Conservation (phyloP, 495 filamentous ascomycete genomes). For the Talaromyces thailandensis region DNA sequence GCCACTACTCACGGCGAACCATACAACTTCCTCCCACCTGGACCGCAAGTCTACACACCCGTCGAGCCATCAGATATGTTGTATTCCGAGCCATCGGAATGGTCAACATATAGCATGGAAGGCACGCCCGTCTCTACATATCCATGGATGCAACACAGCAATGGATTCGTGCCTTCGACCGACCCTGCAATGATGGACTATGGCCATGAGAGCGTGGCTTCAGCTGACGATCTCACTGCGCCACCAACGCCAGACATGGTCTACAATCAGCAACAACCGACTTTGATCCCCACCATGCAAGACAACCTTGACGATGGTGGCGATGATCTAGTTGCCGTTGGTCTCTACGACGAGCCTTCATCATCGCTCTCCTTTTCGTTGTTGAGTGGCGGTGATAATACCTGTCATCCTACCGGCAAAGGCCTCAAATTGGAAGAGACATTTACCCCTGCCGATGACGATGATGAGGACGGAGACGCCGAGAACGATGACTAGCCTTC, state of each 20-base stretch:
- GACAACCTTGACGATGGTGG: constrained; percentile 29
- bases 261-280: constrained; percentile 16
- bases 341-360: constrained; percentile 65
- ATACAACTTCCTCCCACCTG: not conserved
- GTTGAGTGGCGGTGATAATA: constrained; percentile 26
- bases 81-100: not conserved
- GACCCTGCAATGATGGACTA: constrained; percentile 16
- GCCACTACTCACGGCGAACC: not conserved
- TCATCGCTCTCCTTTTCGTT: constrained; percentile 35
- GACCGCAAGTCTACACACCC: constrained; percentile 1
- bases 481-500: constrained; percentile 25
- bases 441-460: constrained; percentile 65
- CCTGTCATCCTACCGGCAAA: constrained; percentile 42
- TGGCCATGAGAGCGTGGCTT: constrained; percentile 31
- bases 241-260: constrained; percentile 55
- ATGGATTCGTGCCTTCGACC: not conserved
- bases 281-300: not conserved
- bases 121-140: not conserved
- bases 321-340: constrained; percentile 75
- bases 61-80: not conserved
- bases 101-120: not conserved
- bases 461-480: constrained; percentile 44
- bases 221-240: constrained; percentile 29
- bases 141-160: constrained; percentile 2
- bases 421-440: constrained; percentile 78